Evolutionary conservation across 2,329 filamentous ascomycete species (phyloP).

Genomic region (Pyricularia pennisetigena): DNA sequence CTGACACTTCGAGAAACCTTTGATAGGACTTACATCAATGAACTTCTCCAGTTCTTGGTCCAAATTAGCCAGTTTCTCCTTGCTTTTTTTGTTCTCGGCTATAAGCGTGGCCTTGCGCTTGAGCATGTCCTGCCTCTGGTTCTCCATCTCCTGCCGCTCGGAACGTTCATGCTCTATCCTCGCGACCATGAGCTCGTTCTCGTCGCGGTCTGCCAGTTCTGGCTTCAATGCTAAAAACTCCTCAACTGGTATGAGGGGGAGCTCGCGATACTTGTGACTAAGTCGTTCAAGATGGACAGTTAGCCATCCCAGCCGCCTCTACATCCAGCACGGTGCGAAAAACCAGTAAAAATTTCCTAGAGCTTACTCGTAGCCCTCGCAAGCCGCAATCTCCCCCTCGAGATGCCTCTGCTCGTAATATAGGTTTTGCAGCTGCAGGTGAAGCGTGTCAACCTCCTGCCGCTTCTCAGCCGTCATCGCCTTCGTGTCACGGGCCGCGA

Average conservation of each 20-base stretch:
- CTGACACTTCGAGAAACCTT: not conserved
- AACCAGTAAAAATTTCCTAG: no score
- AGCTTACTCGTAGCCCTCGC: constrained; percentile 80
- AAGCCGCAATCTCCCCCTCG: constrained; percentile 79
- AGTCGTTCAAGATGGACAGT: not conserved
- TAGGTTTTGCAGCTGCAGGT: constrained; percentile 88
- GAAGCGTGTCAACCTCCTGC: constrained; percentile 83
- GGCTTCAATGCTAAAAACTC: constrained; percentile 72
- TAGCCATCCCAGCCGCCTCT: not conserved
- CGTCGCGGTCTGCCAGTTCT: constrained; percentile 60
- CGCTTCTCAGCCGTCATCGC: constrained; percentile 75
- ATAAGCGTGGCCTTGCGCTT: constrained; percentile 55
- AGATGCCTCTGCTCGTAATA: constrained; percentile 94
- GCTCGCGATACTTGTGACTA: constrained; percentile 77
- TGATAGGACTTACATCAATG: constrained; percentile 57
- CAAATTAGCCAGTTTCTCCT: constrained; percentile 83
- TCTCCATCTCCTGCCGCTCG: constrained; percentile 77
- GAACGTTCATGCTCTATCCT: constrained; percentile 85
- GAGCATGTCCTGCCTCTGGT: constrained; percentile 67
- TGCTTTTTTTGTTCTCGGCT: constrained; percentile 76
- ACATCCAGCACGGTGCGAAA: not conserved
- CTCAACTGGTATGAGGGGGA: constrained; percentile 75
- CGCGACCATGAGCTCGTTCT: constrained; percentile 78
- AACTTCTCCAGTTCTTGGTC: constrained; percentile 92
- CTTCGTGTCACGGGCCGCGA: constrained; percentile 79